These are phyloP conservation scores for Gymnopilus junonius DNA, from an alignment of 768 basidiomycete species.

Conservation along the genomic window DNA sequence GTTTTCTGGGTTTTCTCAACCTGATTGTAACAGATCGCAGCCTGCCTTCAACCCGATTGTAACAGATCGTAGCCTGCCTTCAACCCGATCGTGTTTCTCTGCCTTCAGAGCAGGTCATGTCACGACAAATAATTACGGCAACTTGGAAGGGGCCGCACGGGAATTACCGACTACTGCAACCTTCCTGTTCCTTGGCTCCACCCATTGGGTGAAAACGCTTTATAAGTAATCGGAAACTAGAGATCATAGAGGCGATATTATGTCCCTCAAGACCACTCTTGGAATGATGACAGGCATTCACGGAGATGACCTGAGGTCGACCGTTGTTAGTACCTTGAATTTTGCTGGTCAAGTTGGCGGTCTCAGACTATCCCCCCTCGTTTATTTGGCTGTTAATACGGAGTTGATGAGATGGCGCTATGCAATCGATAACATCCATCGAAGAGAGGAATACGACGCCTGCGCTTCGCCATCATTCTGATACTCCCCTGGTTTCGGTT, in stretches of 20 bases:
- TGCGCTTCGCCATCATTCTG: neutral
- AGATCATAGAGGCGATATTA: neutral
- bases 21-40: no score
- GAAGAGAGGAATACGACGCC: neutral
- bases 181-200: neutral
- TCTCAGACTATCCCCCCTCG: neutral
- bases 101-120: neutral
- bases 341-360: neutral
- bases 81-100: neutral
- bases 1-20: neutral
- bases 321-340: neutral
- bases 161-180: constrained; percentile 11
- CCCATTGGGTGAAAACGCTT: neutral
- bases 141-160: constrained; percentile 14
- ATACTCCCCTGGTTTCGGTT: constrained; percentile 2
- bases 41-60: no score
- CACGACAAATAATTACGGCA: neutral
- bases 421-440: constrained; percentile 6
- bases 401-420: neutral
- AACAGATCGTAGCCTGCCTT: no score
- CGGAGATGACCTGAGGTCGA: neutral
- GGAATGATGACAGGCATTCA: neutral
- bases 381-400: neutral
- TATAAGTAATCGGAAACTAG: neutral
- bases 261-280: neutral